Base-by-base conservation (phyloP, 2,329 filamentous ascomycete species). In the Periconia sp. region DNA sequence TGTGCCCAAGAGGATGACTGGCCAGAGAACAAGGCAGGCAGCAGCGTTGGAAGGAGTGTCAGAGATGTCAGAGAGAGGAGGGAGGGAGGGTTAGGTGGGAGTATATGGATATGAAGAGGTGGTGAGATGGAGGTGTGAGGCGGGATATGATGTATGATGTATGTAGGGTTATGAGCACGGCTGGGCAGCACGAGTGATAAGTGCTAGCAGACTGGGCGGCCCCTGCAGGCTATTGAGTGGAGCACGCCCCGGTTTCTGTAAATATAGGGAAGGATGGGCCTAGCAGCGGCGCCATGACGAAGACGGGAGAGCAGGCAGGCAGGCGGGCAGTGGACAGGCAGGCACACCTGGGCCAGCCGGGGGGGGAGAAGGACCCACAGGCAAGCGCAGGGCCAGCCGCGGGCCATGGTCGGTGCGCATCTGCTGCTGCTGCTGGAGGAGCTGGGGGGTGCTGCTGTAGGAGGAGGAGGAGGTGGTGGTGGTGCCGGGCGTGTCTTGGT, bases 61-160 rank as follows among this genome's bases (percentile, higher is more conserved):
- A 43, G 50, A 47, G 52, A 43, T 46, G 45, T 42, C 35, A 28
- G 44, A 50, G 50, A 39, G 26, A 15, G 49, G 28, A 18, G 42
- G 45, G 28, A 34, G 48, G 52, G 49, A 46, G 47, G 23, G 52
- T 33, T 46, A 35, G 51, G 23, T 29, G 43, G 43, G 36, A 35
- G 37, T 19, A 34, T 36, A 29, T 40, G 53, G 57, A 43, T 46
- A 60, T 52, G 57, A 52, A 58, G 52, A 56, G 57, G 47, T 36
- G 40, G 39, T 46, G 46, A 45, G 48, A 50, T 39, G n/a, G 4
- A 30, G 42, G 43, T 46, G 56, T 61, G 60, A 67, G 63, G 61
- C 58, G 58, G 57, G 61, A 59, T 65, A 65, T 65, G 62, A 66
- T 67, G 63, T 64, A 68, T 64, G 56, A 56, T 59, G n/a, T n/a